Evolutionary conservation across 306 rosid species (phyloP), one percentile per base, ranked within the genome.

Genomic region (Alnus glutinosa): DNA sequence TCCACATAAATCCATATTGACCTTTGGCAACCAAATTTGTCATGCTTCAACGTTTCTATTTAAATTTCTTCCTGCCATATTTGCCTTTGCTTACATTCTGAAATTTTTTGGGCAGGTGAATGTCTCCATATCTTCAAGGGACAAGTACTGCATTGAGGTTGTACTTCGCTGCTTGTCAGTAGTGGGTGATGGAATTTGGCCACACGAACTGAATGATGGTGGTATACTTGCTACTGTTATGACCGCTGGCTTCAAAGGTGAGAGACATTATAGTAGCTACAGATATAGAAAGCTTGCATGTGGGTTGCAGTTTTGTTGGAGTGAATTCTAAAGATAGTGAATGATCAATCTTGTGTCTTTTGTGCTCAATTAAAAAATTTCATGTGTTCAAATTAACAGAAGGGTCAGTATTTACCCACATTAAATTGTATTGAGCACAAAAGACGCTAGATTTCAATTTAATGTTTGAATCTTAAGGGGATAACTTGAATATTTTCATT

Each of bases 201-300:
- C 87, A n/a, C 87, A 73, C 50, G 90, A 88, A 49, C 70, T 68
- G 70, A 79, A 88, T 80, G 96, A 89, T 64, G 98, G 99, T 64
- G 98, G 99, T 79, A 82, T 91, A 80, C 98, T 95, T 79, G 83
- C 93, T 76, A 83, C 83, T 23, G 76, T 91, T 32, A 79, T 93
- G 92, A 96, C 97, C 47, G 92, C 98, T 85, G 99, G 98, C 81
- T 95, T 95, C 81, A 95, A 95, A 90, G 99, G 99, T 91, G 82
- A 75, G 84, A 50, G 83, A 74, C 77, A 49, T 73, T 39, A 64
- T 71, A 78, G 55, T 30, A 32, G 30, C 73, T 71, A 49, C 18
- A 28, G 2, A 73, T 75, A 14, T 70, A 16, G 34, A 34, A 18
- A 78, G 47, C 49, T 39, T 63, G 63, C 54, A 23, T 74, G 23